A percentile compares a stretch with the other conserved stretches of the same genome.
Conservation (phyloP, 2,329 filamentous ascomycete genomes). For the Claviceps digitariae region DNA sequence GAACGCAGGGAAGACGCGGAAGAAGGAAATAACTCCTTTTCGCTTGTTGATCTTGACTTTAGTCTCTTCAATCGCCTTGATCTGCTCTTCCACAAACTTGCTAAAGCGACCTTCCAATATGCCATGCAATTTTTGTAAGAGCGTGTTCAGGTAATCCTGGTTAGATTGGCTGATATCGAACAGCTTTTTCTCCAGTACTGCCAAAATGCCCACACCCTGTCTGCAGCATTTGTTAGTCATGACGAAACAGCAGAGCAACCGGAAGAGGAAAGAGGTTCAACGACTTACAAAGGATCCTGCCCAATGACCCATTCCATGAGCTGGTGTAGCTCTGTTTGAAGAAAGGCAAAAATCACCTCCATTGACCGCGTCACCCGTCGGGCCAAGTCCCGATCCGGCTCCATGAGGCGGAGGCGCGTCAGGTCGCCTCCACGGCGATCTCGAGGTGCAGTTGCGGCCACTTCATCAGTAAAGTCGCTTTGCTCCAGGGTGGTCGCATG, state of each 20-base stretch:
- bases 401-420: slow-evolving; percentile 61
- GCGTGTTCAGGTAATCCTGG: slow-evolving; percentile 76
- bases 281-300: slow-evolving; percentile 65
- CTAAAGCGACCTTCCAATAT: slow-evolving; percentile 63
- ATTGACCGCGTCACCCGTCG: slow-evolving; percentile 73
- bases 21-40: slow-evolving; percentile 90
- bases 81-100: slow-evolving; percentile 87
- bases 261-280: not conserved
- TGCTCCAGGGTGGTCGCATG: slow-evolving; percentile 77
- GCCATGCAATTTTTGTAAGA: slow-evolving; percentile 67
- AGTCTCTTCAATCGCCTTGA: slow-evolving; percentile 90
- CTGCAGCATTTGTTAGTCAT: slow-evolving; percentile 25
- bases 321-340: slow-evolving; percentile 63
- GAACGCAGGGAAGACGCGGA: slow-evolving; percentile 85
- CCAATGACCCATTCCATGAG: slow-evolving; percentile 74
- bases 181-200: slow-evolving; percentile 65
- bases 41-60: slow-evolving; percentile 99
- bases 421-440: slow-evolving; percentile 61
- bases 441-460: slow-evolving; percentile 51
- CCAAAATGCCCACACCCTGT: slow-evolving; percentile 81
- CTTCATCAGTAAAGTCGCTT: slow-evolving; percentile 70
- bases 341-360: slow-evolving; percentile 76
- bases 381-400: slow-evolving; percentile 79
- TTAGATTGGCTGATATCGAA: slow-evolving; percentile 74
- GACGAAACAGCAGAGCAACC: not conserved